phyloP scores from a whole-genome alignment of 768 basidiomycete genomes.

The Kwoniella dendrophila region DNA sequence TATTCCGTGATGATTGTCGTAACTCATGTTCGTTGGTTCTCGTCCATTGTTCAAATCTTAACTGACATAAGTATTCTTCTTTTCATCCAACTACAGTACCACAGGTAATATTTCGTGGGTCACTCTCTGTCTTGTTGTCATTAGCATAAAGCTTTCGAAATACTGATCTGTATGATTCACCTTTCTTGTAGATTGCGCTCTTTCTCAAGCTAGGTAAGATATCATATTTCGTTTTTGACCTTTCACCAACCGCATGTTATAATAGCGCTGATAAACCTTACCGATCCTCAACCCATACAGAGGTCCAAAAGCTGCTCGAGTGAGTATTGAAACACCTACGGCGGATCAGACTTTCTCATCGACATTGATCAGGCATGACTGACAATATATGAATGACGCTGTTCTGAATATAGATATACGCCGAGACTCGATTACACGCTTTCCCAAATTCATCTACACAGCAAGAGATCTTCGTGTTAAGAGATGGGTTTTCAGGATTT shows the following conservation, averaged over 20 bases:
- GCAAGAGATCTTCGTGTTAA: slow-evolving; percentile 51
- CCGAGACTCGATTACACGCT: slow-evolving; percentile 37
- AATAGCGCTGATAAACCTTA: slow-evolving; percentile 10
- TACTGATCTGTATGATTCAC: no score
- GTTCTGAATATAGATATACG: slow-evolving; percentile 44
- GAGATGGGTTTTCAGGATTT: slow-evolving; percentile 55
- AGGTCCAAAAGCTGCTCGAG: slow-evolving; percentile 54
- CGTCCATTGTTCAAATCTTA: no score
- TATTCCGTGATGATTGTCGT: not conserved
- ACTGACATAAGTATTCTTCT: no score
- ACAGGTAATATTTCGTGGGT: no score
- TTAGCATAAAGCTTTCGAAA: no score
- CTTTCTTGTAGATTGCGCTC: slow-evolving; percentile 54
- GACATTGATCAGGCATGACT: not conserved
- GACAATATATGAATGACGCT: not conserved
- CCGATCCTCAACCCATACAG: slow-evolving; percentile 23
- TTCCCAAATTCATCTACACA: slow-evolving; percentile 19
- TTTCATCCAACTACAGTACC: no score
- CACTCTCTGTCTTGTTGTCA: no score
- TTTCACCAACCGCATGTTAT: no score
- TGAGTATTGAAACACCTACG: slow-evolving; percentile 30
- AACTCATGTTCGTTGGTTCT: no score
- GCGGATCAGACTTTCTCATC: not conserved
- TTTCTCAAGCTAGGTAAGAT: slow-evolving; percentile 50
- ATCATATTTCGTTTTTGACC: no score